Base-by-base conservation (phyloP, 2,329 filamentous ascomycete species). In the Calonectria pseudoturangicola region DNA sequence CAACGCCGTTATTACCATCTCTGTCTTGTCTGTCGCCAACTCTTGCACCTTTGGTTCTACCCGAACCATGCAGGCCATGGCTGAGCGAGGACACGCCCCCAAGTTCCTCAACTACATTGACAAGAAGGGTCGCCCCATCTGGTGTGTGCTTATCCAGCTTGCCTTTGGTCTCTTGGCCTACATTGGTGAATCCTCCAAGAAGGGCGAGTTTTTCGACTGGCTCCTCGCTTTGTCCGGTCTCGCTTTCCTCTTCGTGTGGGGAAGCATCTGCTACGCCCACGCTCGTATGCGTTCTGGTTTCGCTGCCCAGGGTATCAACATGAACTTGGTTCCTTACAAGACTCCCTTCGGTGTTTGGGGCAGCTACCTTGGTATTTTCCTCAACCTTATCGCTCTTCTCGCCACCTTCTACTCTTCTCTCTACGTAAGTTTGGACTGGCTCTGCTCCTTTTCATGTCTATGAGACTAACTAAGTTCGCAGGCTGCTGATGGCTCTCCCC, bases 21-120 rank as follows among this genome's bases (percentile, higher is more conserved):
- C 96, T 28, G 95, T 98, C 39, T 87, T 98, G 45, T 97, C 95
- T 0, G 96, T 98, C 73, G 95, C 95, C 74, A 98, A 98, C 85
- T 96, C 94, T 12, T 93, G 95, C 77, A 93, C 98, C 73, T 98
- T 98, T 80, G 96, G 95, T 48, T 96, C 95, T 27, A 97, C 95
- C 6, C 93, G 96, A 80, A 98, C 96, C 2, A 91, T 98, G 15
- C 95, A 95, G 58, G 95, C 96, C 3, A 90, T 98, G 8, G 95
- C 96, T 65, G 95, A 98, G 83, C 95, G 97, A 83, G 90, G 92
- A 69, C 95, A 97, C 83, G 95, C 95, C 0, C 95, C 96, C 9
- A 89, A 86, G 74, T 87, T 96, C 77, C 88, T 98, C 58, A 91
- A 91, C 73, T 98, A 96, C 85, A 92, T 97, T 78, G 96, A 96